Evolutionary conservation across 2,329 filamentous ascomycete genomes (phyloP).

Genomic region (Clonostachys rosea): DNA sequence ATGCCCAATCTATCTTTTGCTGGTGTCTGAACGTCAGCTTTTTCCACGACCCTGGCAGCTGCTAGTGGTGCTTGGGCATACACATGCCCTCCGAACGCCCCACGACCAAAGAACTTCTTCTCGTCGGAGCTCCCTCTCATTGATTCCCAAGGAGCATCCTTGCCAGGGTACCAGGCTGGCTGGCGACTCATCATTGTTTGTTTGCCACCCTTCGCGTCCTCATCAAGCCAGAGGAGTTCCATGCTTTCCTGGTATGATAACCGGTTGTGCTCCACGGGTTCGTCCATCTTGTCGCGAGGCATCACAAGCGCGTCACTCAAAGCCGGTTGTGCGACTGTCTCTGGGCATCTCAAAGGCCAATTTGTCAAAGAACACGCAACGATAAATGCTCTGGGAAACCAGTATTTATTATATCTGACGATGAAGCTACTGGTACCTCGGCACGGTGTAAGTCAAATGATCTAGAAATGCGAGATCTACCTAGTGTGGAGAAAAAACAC

Average conservation of each 20-base stretch:
- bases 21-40: constrained; percentile 14
- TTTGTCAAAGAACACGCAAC: too few species aligned
- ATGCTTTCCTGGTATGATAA: constrained; percentile 5
- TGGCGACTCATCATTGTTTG: constrained; percentile 21
- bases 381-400: too few species aligned
- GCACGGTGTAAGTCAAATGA: too few species aligned
- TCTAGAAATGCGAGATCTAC: too few species aligned
- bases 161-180: constrained; percentile 23
- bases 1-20: constrained; percentile 18
- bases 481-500: too few species aligned
- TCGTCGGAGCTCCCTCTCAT: not conserved
- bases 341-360: too few species aligned
- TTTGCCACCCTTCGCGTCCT: not conserved
- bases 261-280: not conserved
- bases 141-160: constrained; percentile 19
- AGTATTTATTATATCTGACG: too few species aligned
- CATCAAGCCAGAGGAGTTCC: constrained; percentile 1
- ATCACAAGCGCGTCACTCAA: too few species aligned
- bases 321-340: too few species aligned
- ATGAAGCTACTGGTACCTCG: too few species aligned
- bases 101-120: constrained; percentile 8
- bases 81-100: constrained; percentile 29
- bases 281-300: not conserved
- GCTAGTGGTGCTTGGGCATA: constrained; percentile 29
- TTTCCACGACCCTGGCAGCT: constrained; percentile 22